Evolutionary conservation across 306 rosid genomes (phyloP).

Genomic region (Medicago lupulina): DNA sequence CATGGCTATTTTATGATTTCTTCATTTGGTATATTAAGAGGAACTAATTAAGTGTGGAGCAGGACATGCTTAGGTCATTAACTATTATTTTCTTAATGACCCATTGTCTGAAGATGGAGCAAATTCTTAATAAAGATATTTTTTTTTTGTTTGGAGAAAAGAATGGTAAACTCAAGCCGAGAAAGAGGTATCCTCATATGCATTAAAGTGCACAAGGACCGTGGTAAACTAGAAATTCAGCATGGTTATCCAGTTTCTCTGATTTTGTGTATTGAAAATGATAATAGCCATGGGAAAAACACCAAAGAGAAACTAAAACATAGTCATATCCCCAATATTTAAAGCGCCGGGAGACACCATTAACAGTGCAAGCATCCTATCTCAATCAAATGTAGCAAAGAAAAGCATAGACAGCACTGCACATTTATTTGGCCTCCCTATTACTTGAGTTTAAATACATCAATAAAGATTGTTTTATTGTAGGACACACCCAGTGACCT

Average conservation of each 20-base stretch:
- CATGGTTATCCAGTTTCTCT: conserved; percentile 18
- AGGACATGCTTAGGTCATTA: conserved; percentile 1
- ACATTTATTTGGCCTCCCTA: conserved; percentile 3
- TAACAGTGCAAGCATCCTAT: neutral
- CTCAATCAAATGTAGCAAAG: conserved; percentile 29
- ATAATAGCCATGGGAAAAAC: neutral
- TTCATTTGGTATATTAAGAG: neutral
- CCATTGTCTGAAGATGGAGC: conserved; percentile 22
- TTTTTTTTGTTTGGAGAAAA: neutral
- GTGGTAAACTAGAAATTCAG: neutral
- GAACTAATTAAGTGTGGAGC: neutral
- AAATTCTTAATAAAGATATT: neutral
- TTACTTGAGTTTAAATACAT: neutral
- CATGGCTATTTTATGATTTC: neutral
- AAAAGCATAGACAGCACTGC: conserved; percentile 11
- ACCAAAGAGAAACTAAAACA: conserved; percentile 7
- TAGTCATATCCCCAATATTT: neutral
- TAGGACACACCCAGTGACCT: neutral
- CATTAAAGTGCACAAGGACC: neutral
- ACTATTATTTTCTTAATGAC: conserved; percentile 4
- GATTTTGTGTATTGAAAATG: neutral
- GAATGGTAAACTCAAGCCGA: neutral
- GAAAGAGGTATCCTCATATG: conserved; percentile 18
- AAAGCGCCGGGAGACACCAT: no score
- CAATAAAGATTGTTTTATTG: neutral